Base-by-base conservation (phyloP, 129 eudicot genomes). In the Calendula officinalis region DNA sequence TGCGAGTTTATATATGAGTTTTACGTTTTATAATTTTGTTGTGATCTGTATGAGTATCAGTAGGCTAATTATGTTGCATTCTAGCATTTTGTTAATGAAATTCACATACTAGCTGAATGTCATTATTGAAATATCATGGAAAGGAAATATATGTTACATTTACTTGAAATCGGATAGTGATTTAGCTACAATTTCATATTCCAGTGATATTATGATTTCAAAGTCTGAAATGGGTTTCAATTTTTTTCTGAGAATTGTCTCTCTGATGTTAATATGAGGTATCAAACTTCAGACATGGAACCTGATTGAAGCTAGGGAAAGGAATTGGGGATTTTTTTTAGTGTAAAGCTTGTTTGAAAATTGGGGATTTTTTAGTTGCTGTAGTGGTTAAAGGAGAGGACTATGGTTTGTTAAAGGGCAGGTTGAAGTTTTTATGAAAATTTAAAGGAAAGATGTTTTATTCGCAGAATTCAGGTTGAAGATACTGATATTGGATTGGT, bases 401-500 rank as follows among this genome's bases (percentile, higher is more conserved):
- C 69, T 44, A 64, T 74, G 60, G 77, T 70, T 59, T 68, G 43
- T 60, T 12, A 42, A 56, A n/a, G 37, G 55, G 47, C 35, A 9
- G 47, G 34, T 66, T 22, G 10, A 35, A 17, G 17, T 30, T 61
- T 75, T 74, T 74, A 80, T 64, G 82, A 70, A 56, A 52, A 39
- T 40, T 46, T 67, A 51, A 62, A 36, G 71, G 60, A 71, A 58
- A 55, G 14, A 91, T 91, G 98, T 91, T 91, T 67, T 91, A 91
- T 67, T 91, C 98, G 8, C 96, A 91, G 78, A 76, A 87, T 84
- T 70, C 98, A 91, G 75, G 96, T 87, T 63, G 96, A 95, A 66
- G 96, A 87, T 71, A 91, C 98, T 46, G 96, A 91, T 83, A n/a
- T n/a, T n/a, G n/a, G n/a, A 88, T 91, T 54, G 96, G 96, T 39